These are phyloP conservation scores for Meira nashicola DNA, from an alignment of 1,284 basidiomycete species.

Conservation along the genomic window DNA sequence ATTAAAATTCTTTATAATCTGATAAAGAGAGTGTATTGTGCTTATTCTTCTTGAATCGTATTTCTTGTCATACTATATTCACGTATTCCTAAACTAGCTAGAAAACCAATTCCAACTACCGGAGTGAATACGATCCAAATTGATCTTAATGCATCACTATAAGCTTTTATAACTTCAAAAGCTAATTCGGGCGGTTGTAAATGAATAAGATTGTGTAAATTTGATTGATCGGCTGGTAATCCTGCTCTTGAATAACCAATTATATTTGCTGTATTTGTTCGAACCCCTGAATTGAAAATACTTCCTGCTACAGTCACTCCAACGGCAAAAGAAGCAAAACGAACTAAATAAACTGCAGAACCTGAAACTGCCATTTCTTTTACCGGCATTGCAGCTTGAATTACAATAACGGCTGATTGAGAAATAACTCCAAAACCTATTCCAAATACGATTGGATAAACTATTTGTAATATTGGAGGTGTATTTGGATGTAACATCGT, in stretches of 20 bases:
- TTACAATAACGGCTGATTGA: conserved; percentile 38
- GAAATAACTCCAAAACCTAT: conserved; percentile 40
- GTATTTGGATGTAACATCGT: conserved; percentile 24
- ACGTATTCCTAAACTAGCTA: conserved; percentile 33
- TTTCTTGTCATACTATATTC: conserved; percentile 24
- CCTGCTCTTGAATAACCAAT: not conserved
- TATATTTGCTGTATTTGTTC: conserved; percentile 2
- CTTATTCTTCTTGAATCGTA: conserved; percentile 7
- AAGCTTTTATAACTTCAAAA: conserved; percentile 64
- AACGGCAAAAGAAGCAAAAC: conserved; percentile 30
- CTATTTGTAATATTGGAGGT: conserved; percentile 20
- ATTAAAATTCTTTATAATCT: no score
- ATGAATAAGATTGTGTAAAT: conserved; percentile 22
- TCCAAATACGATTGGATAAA: conserved; percentile 28
- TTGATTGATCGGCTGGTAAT: conserved; percentile 3
- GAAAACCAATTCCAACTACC: conserved; percentile 43
- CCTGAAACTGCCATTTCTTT: conserved; percentile 30
- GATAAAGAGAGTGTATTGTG: no score
- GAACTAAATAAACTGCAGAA: conserved; percentile 28
- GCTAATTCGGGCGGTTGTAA: conserved; percentile 50
- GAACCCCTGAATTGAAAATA: conserved; percentile 31
- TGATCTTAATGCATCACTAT: conserved; percentile 63
- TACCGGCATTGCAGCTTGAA: conserved; percentile 41
- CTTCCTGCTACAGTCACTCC: conserved; percentile 38
- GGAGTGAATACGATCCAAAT: conserved; percentile 65